Percentiles rank a stretch among this genome's conserved stretches.
These are phyloP conservation scores for Oxytropis ochrocephala DNA, from an alignment of 306 rosid genomes.

Conservation along the genomic window DNA sequence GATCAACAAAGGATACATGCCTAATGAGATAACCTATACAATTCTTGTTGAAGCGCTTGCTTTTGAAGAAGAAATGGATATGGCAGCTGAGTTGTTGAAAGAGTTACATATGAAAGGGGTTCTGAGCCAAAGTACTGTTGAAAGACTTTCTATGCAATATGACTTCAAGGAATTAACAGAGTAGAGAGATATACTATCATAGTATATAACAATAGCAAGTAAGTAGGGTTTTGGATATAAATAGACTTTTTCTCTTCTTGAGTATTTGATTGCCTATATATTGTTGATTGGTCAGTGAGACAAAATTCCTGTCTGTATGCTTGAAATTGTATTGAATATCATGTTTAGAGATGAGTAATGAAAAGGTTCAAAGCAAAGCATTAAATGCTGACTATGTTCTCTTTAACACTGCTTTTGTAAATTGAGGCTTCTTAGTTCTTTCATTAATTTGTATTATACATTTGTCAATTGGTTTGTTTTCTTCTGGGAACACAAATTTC, in stretches of 20 bases:
- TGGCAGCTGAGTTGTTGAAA: constrained; percentile 51
- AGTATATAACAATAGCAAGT: constrained; percentile 13
- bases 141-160: constrained; percentile 70
- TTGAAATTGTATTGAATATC: constrained; percentile 24
- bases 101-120: constrained; percentile 51
- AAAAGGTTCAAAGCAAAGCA: background rate
- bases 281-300: constrained; percentile 11
- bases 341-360: constrained; percentile 19
- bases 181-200: constrained; percentile 6
- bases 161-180: constrained; percentile 42
- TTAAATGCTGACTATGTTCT: background rate
- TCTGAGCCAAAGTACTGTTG: constrained; percentile 56
- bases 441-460: background rate
- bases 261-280: background rate
- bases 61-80: constrained; percentile 56
- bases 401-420: background rate
- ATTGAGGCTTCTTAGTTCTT: background rate
- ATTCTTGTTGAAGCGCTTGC: constrained; percentile 82
- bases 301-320: background rate
- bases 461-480: background rate
- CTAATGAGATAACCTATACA: constrained; percentile 73
- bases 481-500: background rate
- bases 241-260: constrained; percentile 9
- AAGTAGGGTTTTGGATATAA: constrained; percentile 25
- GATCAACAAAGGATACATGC: constrained; percentile 59